Percentiles rank a stretch among this genome's conserved stretches.
Evolutionary conservation across 352 stramenopile genomes (phyloP).

Genomic region (Phytophthora ramorum): DNA sequence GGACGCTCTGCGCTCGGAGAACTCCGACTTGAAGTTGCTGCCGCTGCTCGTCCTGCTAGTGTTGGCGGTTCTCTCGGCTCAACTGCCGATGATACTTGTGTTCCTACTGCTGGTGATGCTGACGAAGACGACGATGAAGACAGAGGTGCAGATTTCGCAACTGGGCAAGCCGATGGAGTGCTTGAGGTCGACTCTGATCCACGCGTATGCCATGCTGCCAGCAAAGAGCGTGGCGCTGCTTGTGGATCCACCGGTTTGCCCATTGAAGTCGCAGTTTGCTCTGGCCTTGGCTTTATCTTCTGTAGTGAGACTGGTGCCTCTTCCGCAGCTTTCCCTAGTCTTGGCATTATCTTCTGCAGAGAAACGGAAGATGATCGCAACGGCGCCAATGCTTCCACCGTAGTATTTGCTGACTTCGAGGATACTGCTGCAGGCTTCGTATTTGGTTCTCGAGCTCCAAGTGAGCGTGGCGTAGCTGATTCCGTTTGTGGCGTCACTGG

Average conservation of each 20-base stretch:
- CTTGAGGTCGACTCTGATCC: neutral
- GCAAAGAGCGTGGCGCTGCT: slow-evolving; percentile 1
- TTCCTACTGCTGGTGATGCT: neutral
- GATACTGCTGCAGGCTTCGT: slow-evolving; percentile 4
- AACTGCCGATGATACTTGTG: neutral
- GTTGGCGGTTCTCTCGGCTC: neutral
- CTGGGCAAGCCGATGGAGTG: neutral
- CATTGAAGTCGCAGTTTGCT: neutral
- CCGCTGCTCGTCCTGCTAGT: neutral
- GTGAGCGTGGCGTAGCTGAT: neutral
- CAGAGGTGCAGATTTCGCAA: neutral
- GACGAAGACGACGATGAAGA: neutral
- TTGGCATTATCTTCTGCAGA: neutral
- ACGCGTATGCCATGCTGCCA: neutral
- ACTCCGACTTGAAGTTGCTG: neutral
- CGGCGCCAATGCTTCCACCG: neutral
- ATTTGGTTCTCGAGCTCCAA: neutral
- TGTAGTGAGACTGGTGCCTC: neutral
- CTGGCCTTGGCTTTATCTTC: neutral
- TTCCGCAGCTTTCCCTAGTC: neutral
- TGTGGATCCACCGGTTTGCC: neutral
- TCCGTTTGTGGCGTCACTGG: neutral
- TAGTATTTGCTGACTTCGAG: neutral
- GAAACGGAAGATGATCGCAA: neutral
- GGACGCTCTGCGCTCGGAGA: neutral